Evolutionary conservation across 1,284 basidiomycete species (phyloP).

Genomic region (Somion occarium): DNA sequence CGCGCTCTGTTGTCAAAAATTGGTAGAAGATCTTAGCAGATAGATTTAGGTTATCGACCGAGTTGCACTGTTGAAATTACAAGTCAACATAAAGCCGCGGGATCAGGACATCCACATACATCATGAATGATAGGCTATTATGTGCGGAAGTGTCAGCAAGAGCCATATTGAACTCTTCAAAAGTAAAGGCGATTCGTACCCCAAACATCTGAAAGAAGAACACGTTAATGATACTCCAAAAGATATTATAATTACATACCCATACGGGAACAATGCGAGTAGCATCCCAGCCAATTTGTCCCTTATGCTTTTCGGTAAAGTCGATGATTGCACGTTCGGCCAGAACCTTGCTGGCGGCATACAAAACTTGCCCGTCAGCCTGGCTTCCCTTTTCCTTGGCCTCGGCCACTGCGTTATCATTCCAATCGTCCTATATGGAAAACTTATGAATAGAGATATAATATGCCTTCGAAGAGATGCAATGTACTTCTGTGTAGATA

Average conservation of each 20-base stretch:
- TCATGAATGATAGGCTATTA: slow-evolving; percentile 5
- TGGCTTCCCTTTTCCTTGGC: slow-evolving; percentile 50
- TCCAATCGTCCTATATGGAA: slow-evolving; percentile 48
- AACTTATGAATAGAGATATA: too few species aligned
- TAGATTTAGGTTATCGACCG: slow-evolving; percentile 13
- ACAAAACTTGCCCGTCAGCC: slow-evolving; percentile 40
- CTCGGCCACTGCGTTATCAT: slow-evolving; percentile 47
- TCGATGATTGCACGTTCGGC: slow-evolving; percentile 56
- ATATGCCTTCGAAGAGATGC: too few species aligned
- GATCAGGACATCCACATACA: background rate
- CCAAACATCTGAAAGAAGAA: too few species aligned
- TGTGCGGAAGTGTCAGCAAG: background rate
- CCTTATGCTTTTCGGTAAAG: slow-evolving; percentile 51
- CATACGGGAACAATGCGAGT: slow-evolving; percentile 11
- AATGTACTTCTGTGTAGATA: slow-evolving; percentile 12
- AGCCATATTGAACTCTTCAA: too few species aligned
- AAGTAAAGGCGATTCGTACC: too few species aligned
- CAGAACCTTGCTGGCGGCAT: slow-evolving; percentile 61
- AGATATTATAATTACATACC: slow-evolving; percentile 1
- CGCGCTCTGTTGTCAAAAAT: background rate
- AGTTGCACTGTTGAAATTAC: slow-evolving; percentile 7
- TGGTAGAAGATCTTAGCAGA: slow-evolving; percentile 12
- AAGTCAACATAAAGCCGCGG: too few species aligned
- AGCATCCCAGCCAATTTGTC: slow-evolving; percentile 40
- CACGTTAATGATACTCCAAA: too few species aligned